Evolutionary conservation across 23 red algal species (phyloP).

Genomic region (Gracilaria caudata): DNA sequence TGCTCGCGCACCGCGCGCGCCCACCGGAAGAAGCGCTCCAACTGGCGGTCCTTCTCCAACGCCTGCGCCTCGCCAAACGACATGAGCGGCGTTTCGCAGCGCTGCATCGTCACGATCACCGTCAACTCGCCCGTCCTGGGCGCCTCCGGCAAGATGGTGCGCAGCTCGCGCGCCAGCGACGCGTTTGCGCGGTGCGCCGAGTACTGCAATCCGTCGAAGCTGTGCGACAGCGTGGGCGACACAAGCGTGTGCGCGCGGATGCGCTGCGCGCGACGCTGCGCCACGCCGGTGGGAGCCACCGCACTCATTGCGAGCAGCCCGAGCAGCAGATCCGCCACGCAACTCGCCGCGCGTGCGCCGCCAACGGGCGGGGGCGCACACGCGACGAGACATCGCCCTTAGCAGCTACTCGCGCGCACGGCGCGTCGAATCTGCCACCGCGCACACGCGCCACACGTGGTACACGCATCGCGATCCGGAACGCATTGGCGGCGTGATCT

Average conservation of each 20-base stretch:
- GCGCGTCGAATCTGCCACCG: neutral
- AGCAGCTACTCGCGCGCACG: no score
- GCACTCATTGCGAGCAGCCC: neutral
- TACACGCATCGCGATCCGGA: neutral
- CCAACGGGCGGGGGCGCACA: no score
- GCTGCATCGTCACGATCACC: slow-evolving; percentile 69
- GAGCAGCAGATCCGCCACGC: neutral
- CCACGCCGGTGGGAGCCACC: neutral
- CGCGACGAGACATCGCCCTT: no score
- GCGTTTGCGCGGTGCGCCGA: slow-evolving; percentile 38
- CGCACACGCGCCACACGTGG: neutral
- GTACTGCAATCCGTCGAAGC: slow-evolving; percentile 46
- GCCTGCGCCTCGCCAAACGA: slow-evolving; percentile 58
- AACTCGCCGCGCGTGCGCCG: neutral
- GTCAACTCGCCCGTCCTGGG: neutral
- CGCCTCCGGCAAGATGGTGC: slow-evolving; percentile 31
- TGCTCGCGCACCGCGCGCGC: slow-evolving; percentile 2
- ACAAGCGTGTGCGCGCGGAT: neutral
- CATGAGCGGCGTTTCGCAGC: slow-evolving; percentile 21
- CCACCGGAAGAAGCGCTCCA: slow-evolving; percentile 54
- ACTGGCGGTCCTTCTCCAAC: slow-evolving; percentile 64
- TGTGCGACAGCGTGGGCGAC: slow-evolving; percentile 19
- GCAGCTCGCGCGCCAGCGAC: slow-evolving; percentile 30
- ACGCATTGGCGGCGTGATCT: neutral
- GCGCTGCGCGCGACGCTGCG: neutral